Conservation (phyloP, 1,139 yeast species). For the Hyphopichia buzzinii region DNA sequence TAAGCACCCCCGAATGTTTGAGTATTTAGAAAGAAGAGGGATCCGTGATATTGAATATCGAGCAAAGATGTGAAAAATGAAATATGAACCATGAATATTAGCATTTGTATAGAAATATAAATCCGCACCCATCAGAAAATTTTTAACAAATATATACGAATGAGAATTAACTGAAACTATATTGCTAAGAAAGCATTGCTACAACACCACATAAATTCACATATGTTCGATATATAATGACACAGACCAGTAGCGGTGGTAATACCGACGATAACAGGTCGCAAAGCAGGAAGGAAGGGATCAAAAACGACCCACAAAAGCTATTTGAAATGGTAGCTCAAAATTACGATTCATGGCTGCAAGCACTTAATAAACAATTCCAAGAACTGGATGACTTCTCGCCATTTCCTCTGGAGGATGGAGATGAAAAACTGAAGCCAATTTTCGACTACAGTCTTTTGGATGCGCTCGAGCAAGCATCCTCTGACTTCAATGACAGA, state of each 20-base stretch:
- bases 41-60: no score
- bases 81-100: no score
- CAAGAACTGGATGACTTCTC: conserved; percentile 25
- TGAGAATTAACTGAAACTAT: no score
- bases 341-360: conserved; percentile 42
- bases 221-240: background rate
- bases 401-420: conserved; percentile 30
- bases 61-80: no score
- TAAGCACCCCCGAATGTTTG: no score
- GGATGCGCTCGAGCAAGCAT: conserved; percentile 27
- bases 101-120: no score
- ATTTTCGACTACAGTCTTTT: conserved; percentile 30
- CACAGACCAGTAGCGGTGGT: background rate
- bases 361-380: conserved; percentile 27
- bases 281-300: background rate
- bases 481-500: conserved; percentile 7
- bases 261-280: background rate
- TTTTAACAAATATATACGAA: no score
- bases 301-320: conserved; percentile 19
- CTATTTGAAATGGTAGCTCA: conserved; percentile 36
- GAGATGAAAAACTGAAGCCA: conserved; percentile 15
- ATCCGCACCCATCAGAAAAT: no score
- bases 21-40: no score
- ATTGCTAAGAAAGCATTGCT: no score
- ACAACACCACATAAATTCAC: no score